Evolutionary conservation across 2,329 filamentous ascomycete genomes (phyloP), one percentile per base, ranked within the genome.

Genomic region (Dothidotthia symphoricarpi): DNA sequence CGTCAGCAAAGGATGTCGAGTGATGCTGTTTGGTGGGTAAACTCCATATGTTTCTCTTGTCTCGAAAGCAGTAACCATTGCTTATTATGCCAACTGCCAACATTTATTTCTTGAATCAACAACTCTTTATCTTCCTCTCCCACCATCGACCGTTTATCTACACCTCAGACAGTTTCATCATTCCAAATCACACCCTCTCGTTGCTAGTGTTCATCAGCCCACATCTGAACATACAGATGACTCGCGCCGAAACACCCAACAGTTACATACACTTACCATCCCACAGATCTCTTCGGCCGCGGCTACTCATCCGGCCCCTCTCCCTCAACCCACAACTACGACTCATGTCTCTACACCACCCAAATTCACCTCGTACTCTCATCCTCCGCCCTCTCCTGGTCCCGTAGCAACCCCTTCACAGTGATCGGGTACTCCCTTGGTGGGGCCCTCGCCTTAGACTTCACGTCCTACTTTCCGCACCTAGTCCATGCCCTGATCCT

Each of bases 351-450:
- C 6, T 93, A 87, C 67, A 75, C 78, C 3, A 76, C 81, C 3
- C 85, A 91, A 64, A 82, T 88, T 38, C 73, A 88, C 27, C 75
- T 86, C 17, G 85, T 77, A 11, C 69, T 91, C 9, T 75, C 79
- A 16, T 88, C 85, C 1, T 89, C 85, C 2, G 73, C 79, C 0
- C 68, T 91, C 3, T 36, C 50, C 22, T 61, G 53, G 54, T 33
- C 41, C 28, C 74, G 73, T 35, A 90, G 90, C 63, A 29, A 38
- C 31, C 74, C 73, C 35, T 91, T 93, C 63, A 79, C 81, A 43
- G 69, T 94, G 5, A 68, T 89, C 3, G 88, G 88, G 2, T 94
- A 93, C 64, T 89, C 85, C 0, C 74, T 95, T 0, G 88, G 88
- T 30, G 88, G 88, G 24, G 85, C 83, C 11, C 77, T 94, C 27